Conservation (phyloP, 116 monocot species). For the Iris pallida region DNA sequence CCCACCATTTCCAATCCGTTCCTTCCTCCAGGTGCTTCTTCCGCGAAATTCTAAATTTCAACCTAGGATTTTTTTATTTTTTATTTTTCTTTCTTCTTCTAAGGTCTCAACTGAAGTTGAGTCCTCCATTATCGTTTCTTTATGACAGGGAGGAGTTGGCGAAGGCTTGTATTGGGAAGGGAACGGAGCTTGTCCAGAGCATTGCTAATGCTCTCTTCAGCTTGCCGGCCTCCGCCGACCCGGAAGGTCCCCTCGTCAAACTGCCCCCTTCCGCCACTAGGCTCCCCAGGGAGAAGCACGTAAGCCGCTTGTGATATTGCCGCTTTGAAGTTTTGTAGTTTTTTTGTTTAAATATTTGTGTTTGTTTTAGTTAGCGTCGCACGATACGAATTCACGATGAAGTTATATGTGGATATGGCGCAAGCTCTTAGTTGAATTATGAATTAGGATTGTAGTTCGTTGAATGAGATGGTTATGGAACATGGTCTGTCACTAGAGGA, state of each 20-base stretch:
- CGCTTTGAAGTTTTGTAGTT: not conserved
- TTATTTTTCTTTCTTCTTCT: too few species aligned
- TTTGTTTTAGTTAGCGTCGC: not conserved
- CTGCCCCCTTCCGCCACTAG: conserved; percentile 57
- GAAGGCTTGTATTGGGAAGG: conserved; percentile 44
- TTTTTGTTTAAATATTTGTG: not conserved
- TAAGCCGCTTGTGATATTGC: conserved; percentile 24
- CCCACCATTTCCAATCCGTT: conserved; percentile 52
- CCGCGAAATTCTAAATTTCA: too few species aligned
- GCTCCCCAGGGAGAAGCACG: conserved; percentile 88
- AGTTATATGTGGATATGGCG: too few species aligned
- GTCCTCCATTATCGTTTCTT: too few species aligned
- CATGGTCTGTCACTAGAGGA: too few species aligned
- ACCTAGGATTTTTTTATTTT: conserved; percentile 4
- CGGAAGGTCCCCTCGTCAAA: conserved; percentile 61
- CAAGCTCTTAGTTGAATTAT: too few species aligned
- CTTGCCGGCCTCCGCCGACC: conserved; percentile 59
- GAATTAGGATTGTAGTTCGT: too few species aligned
- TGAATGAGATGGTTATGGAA: too few species aligned
- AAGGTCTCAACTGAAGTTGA: too few species aligned
- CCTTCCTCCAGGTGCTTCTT: conserved; percentile 46
- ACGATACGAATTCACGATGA: too few species aligned
- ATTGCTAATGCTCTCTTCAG: conserved; percentile 70
- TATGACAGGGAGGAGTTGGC: conserved; percentile 36
- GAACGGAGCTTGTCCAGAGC: conserved; percentile 60